Evolutionary conservation across 129 eudicot genomes (phyloP).

Genomic region (Tagetes erecta): DNA sequence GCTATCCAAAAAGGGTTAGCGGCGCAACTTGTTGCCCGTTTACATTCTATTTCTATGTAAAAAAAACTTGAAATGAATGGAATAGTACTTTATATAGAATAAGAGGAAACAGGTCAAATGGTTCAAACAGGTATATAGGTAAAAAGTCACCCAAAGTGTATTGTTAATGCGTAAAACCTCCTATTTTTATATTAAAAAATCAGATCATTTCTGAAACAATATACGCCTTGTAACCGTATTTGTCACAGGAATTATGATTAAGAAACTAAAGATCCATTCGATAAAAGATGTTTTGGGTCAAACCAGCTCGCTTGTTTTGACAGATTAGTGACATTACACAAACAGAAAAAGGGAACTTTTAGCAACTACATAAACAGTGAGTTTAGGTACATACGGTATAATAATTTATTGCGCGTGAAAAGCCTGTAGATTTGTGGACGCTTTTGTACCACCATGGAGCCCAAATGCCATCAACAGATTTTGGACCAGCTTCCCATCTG

Average conservation of each 20-base stretch:
- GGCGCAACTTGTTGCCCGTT: too few relatives aligned
- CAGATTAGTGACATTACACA: background rate
- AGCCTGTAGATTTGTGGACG: constrained; percentile 77
- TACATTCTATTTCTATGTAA: too few relatives aligned
- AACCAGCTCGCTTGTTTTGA: background rate
- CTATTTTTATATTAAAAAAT: background rate
- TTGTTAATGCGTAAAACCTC: background rate
- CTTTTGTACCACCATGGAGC: constrained; percentile 96
- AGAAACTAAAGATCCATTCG: background rate
- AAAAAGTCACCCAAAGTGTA: background rate
- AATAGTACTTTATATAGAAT: too few relatives aligned
- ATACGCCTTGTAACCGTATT: background rate
- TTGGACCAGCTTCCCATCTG: constrained; percentile 99
- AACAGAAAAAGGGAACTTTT: background rate
- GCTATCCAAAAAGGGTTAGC: too few relatives aligned
- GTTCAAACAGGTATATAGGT: background rate
- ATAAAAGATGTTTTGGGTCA: background rate
- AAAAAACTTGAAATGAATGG: too few relatives aligned
- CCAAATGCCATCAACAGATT: constrained; percentile 85
- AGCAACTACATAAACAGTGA: background rate
- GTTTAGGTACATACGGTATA: constrained; percentile 53
- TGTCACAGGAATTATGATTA: background rate
- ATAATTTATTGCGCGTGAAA: constrained; percentile 54
- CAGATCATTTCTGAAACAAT: background rate
- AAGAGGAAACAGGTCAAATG: background rate